Conservation (phyloP, 768 basidiomycete species). For the Calocera viscosa region DNA sequence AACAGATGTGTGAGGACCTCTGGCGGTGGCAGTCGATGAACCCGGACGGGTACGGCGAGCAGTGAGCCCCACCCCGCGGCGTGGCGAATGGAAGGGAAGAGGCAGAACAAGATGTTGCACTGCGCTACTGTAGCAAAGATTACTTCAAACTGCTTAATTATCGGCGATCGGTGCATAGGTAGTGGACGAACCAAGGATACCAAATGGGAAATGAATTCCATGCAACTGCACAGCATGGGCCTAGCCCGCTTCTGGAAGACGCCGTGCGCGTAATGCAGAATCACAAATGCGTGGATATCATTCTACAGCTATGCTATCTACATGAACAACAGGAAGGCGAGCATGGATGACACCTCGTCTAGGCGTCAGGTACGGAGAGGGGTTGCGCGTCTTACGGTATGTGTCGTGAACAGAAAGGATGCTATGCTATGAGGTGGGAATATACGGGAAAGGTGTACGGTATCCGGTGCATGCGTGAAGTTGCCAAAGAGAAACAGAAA, state of each 20-base stretch:
- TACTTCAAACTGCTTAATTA: not conserved
- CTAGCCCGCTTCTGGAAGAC: too few relatives aligned
- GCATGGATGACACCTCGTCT: too few relatives aligned
- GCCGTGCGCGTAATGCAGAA: not conserved
- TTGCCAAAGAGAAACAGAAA: too few relatives aligned
- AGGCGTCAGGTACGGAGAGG: too few relatives aligned
- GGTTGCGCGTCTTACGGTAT: not conserved
- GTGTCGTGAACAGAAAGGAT: not conserved
- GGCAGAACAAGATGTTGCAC: not conserved
- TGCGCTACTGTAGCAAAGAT: not conserved
- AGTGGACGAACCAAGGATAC: too few relatives aligned
- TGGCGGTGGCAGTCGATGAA: constrained; percentile 99
- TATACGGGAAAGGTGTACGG: not conserved
- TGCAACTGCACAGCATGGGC: too few relatives aligned
- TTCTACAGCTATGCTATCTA: not conserved
- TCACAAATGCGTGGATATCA: not conserved
- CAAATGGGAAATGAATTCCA: too few relatives aligned
- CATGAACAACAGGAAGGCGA: not conserved
- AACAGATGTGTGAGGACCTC: constrained; percentile 89
- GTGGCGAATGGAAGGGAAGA: not conserved
- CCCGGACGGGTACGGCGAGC: constrained; percentile 47
- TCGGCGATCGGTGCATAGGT: not conserved
- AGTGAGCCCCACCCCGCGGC: not conserved
- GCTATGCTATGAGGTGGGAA: not conserved
- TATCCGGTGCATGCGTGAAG: not conserved